A percentile compares a stretch with the other conserved stretches of the same genome.
Evolutionary conservation across 1,284 basidiomycete genomes (phyloP).

Genomic region (Phylloporus sp.): DNA sequence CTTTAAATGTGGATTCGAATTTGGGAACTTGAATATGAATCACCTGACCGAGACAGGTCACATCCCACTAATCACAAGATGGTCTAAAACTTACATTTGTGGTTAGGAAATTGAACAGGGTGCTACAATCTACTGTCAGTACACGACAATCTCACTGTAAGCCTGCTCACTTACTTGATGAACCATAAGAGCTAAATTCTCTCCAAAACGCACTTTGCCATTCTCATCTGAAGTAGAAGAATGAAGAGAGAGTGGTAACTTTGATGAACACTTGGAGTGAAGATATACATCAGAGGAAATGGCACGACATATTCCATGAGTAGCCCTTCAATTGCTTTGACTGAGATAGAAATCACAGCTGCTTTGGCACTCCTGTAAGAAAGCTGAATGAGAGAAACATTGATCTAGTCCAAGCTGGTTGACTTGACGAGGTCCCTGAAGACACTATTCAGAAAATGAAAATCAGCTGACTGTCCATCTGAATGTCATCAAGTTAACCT

Average conservation of each 20-base stretch:
- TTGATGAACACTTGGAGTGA: slow-evolving; percentile 61
- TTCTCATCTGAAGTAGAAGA: slow-evolving; percentile 76
- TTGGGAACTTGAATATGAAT: slow-evolving; percentile 62
- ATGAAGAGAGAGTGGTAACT: slow-evolving; percentile 74
- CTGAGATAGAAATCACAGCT: slow-evolving; percentile 48
- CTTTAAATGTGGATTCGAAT: slow-evolving; percentile 60
- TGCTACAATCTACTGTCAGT: slow-evolving; percentile 47
- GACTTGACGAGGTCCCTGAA: slow-evolving; percentile 70
- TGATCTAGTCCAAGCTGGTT: slow-evolving; percentile 53
- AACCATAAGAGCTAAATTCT: slow-evolving; percentile 79
- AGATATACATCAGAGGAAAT: slow-evolving; percentile 82
- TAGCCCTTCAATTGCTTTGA: slow-evolving; percentile 69
- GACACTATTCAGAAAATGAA: slow-evolving; percentile 81
- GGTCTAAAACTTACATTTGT: slow-evolving; percentile 57
- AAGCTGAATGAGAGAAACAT: slow-evolving; percentile 74
- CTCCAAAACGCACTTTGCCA: slow-evolving; percentile 74
- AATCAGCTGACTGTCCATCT: slow-evolving; percentile 80
- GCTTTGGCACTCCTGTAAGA: slow-evolving; percentile 59
- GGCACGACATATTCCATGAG: slow-evolving; percentile 77
- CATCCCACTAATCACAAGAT: too few relatives aligned
- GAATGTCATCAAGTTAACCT: neutral
- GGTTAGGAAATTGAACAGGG: slow-evolving; percentile 72
- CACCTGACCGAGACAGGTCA: slow-evolving; percentile 49
- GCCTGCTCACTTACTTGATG: slow-evolving; percentile 65
- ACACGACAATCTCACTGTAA: neutral